A percentile compares a stretch with the other conserved stretches of the same genome.
These are phyloP conservation scores for Aspergillus mulundensis DNA, from an alignment of 495 filamentous ascomycete genomes.

Conservation along the genomic window DNA sequence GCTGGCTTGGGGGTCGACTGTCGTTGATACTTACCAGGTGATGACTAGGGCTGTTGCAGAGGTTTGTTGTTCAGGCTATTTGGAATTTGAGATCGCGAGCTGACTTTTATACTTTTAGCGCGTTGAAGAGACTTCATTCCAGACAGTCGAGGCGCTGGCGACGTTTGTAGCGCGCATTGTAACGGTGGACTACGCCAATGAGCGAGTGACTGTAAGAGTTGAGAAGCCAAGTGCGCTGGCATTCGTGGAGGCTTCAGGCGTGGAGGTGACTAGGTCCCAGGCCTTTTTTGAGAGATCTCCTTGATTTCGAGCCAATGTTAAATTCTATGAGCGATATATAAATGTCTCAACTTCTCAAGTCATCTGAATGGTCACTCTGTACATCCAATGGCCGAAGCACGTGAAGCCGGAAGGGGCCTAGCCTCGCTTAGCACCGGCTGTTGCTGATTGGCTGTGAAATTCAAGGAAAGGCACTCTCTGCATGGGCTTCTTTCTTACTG, in stretches of 20 bases:
- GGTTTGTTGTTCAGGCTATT: constrained; percentile 24
- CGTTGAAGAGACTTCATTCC: constrained; percentile 51
- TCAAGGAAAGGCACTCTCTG: constrained; percentile 2
- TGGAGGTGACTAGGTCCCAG: constrained; percentile 51
- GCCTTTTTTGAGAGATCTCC: constrained; percentile 39
- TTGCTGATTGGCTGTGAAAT: constrained; percentile 19
- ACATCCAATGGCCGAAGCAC: constrained; percentile 17
- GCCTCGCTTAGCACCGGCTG: constrained; percentile 20
- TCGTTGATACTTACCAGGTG: constrained; percentile 41
- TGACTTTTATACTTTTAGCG: constrained; percentile 24
- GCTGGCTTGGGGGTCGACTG: constrained; percentile 36
- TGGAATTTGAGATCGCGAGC: constrained; percentile 6
- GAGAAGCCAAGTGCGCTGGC: constrained; percentile 57
- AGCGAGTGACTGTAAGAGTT: constrained; percentile 49
- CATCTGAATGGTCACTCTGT: not conserved
- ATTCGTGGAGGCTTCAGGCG: constrained; percentile 52
- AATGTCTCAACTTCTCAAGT: not conserved
- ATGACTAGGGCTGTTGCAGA: constrained; percentile 44
- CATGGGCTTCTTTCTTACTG: not conserved
- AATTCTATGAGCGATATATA: not conserved
- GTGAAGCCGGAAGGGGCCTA: constrained; percentile 16
- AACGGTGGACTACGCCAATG: constrained; percentile 49
- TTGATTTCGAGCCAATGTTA: not conserved
- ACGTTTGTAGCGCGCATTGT: constrained; percentile 50
- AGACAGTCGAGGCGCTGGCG: constrained; percentile 54